phyloP scores from a whole-genome alignment of 257 asterid genomes.

The Misopates orontium region DNA sequence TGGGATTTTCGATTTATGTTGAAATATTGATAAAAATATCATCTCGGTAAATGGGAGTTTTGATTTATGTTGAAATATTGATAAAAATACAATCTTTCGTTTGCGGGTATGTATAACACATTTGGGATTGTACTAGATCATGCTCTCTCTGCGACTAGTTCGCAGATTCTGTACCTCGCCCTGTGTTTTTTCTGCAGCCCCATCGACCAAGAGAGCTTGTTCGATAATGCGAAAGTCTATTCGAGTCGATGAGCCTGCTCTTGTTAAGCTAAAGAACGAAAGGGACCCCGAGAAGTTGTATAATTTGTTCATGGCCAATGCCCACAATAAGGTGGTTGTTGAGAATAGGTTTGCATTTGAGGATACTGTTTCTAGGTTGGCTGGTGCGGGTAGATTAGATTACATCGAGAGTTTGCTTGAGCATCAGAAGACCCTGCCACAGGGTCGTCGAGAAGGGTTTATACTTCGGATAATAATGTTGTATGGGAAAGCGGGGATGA shows the following conservation, averaged over 20 bases:
- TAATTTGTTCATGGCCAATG: slow-evolving; percentile 71
- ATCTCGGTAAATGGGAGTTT: not conserved
- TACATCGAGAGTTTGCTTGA: slow-evolving; percentile 70
- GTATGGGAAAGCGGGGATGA: slow-evolving; percentile 77
- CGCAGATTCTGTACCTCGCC: slow-evolving; percentile 69
- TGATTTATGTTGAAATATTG: not conserved
- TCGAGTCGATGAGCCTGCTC: slow-evolving; percentile 62
- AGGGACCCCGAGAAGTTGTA: slow-evolving; percentile 71
- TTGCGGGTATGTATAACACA: not conserved
- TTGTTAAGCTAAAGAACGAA: slow-evolving; percentile 65
- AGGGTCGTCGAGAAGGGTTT: slow-evolving; percentile 90
- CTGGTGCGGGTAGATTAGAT: slow-evolving; percentile 77
- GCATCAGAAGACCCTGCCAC: slow-evolving; percentile 82
- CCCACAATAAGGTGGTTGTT: slow-evolving; percentile 58
- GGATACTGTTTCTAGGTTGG: slow-evolving; percentile 71
- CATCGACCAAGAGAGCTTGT: slow-evolving; percentile 25
- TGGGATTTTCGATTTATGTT: no score
- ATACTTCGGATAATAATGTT: slow-evolving; percentile 66
- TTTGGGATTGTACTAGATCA: slow-evolving; percentile 41
- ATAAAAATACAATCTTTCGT: not conserved
- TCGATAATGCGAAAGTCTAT: slow-evolving; percentile 23
- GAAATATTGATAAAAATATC: no score
- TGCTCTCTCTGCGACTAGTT: slow-evolving; percentile 72
- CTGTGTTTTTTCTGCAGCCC: slow-evolving; percentile 22
- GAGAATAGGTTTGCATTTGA: slow-evolving; percentile 77